Evolutionary conservation across 2,329 filamentous ascomycete species (phyloP), one percentile per base, ranked within the genome.

Genomic region (Aspergillus sp.): DNA sequence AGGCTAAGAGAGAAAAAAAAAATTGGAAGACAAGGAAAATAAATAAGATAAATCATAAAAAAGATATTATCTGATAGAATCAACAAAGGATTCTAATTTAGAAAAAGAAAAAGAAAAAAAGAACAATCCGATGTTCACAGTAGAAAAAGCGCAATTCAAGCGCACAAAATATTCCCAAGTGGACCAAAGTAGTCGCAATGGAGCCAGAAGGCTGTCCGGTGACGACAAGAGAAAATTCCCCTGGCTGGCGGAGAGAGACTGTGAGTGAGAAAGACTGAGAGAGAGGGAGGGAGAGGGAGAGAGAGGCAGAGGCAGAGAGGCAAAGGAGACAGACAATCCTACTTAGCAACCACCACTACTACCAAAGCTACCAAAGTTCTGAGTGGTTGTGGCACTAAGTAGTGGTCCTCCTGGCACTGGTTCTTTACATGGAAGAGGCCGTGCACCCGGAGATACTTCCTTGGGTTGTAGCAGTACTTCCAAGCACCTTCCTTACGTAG

Each of bases 1-100:
- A 61, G 54, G 58, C 54, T 48, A 55, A 36, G 32, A 41, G 36
- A 36, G 10, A 41, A 25, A 38, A 39, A 39, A 23, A 47, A 25
- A 52, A 49, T 59, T 36, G 30, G 17, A 48, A 36, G 51, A 47
- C 7, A 53, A 53, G 44, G 21, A 23, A 48, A 41, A 11, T 30
- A 30, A 36, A 5, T 11, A 36, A 36, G 5, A 13, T 11, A 36
- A 13, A 36, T 36, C 13, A 36, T 36, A 13, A 36, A 5, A 36
- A 36, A 13, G 23, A 41, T 15, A 19, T 44, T 23, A 21, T 42
- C 17, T 10, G 41, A 42, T 7, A 17, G 52, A 17, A 39, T 17
- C 5, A n/a, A 27, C 21, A 44, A 55, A 55, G 39, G 17, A 36
- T 13, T 36, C 4, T 36, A 6, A 13, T 32, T 36, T 2, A 8